Percentiles rank a stretch among this genome's conserved stretches.
Conservation (phyloP, 257 asterid genomes). For the Sherardia arvensis region DNA sequence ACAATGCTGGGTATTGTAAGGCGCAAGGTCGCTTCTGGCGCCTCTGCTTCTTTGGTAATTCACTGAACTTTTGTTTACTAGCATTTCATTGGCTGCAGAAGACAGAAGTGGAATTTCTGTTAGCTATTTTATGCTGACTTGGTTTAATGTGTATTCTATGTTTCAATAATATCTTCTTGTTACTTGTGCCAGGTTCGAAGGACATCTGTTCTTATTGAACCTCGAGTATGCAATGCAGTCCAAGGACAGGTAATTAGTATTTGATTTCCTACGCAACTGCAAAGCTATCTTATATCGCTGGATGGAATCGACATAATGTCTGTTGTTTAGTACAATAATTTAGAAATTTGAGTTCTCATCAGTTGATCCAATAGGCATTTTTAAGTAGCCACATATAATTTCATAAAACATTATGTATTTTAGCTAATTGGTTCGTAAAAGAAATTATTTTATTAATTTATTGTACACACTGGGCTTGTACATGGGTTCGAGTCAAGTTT, state of each 20-base stretch:
- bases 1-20: conserved; percentile 81
- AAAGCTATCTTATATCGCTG: not conserved
- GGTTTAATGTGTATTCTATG: not conserved
- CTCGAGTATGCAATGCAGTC: conserved; percentile 30
- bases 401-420: no score
- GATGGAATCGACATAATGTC: not conserved
- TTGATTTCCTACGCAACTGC: not conserved
- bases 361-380: no score
- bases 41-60: conserved; percentile 52
- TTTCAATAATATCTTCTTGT: not conserved
- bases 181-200: conserved; percentile 38
- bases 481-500: not conserved
- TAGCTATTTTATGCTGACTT: not conserved
- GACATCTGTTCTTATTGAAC: conserved; percentile 33
- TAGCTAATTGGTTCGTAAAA: no score
- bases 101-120: no score
- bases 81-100: no score
- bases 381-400: no score
- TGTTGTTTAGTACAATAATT: not conserved
- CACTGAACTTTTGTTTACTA: not conserved
- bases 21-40: conserved; percentile 72
- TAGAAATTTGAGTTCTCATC: not conserved
- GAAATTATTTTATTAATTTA: no score
- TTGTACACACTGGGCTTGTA: no score
- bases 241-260: conserved; percentile 44